Percentiles rank a stretch among this genome's conserved stretches.
Conservation (phyloP, 2,329 filamentous ascomycete species). For the Blastomyces percursus region DNA sequence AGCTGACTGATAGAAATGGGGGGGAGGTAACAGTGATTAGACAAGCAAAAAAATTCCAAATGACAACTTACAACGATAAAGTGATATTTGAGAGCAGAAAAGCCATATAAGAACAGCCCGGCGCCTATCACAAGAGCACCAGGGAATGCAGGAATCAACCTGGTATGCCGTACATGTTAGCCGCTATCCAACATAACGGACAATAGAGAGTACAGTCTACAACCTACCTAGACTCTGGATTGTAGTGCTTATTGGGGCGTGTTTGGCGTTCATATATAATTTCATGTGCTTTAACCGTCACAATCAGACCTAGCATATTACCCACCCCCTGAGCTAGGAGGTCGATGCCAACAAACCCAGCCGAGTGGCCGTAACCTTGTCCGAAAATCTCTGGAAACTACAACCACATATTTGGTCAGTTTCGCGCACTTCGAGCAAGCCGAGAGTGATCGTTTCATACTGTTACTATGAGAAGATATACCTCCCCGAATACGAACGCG, state of each 20-base stretch:
- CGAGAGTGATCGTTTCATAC: neutral
- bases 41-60: neutral
- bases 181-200: neutral
- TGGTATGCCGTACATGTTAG: neutral
- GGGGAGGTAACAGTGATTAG: neutral
- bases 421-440: neutral
- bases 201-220: neutral
- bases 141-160: conserved; percentile 2
- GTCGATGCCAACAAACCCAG: conserved; percentile 4
- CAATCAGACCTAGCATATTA: conserved; percentile 2
- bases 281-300: neutral
- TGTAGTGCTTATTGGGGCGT: neutral
- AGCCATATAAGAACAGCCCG: conserved; percentile 7
- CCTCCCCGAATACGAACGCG: conserved; percentile 5
- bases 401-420: neutral
- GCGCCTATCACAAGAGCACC: conserved; percentile 1
- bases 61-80: conserved; percentile 4
- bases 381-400: conserved; percentile 5
- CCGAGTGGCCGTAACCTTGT: conserved; percentile 3
- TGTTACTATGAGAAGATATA: conserved; percentile 5
- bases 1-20: neutral
- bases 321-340: conserved; percentile 4
- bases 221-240: conserved; percentile 2
- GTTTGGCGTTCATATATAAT: conserved; percentile 1
- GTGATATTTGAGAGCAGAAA: conserved; percentile 1